A percentile compares a stretch with the other conserved stretches of the same genome.
phyloP scores from a whole-genome alignment of 805 yeast species.

The Candida ortonii region DNA sequence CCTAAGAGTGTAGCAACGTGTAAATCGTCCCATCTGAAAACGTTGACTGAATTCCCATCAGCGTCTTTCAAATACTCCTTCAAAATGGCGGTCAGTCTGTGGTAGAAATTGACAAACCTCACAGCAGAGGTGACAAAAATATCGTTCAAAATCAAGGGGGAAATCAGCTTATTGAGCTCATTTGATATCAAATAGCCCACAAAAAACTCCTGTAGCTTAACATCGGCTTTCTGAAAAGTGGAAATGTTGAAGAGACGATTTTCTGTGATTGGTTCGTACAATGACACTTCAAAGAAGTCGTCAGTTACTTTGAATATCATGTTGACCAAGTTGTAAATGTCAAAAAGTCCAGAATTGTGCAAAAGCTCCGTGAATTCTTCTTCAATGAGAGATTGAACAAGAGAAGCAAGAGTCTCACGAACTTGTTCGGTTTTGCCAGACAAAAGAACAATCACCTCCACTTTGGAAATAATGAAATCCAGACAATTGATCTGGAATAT shows the following conservation, averaged over 20 bases:
- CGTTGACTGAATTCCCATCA: constrained; percentile 23
- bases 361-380: constrained; percentile 49
- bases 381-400: constrained; percentile 39
- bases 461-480: constrained; percentile 55
- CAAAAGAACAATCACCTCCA: constrained; percentile 46
- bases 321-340: constrained; percentile 60
- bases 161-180: constrained; percentile 53
- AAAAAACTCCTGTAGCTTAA: constrained; percentile 46
- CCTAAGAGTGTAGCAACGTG: constrained; percentile 74
- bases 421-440: constrained; percentile 36
- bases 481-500: constrained; percentile 56
- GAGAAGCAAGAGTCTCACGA: constrained; percentile 33
- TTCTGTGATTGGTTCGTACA: constrained; percentile 64
- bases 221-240: constrained; percentile 42
- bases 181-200: constrained; percentile 63
- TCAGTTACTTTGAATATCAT: constrained; percentile 70
- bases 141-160: constrained; percentile 59
- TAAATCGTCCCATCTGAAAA: constrained; percentile 51
- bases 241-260: constrained; percentile 52
- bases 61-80: constrained; percentile 36
- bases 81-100: constrained; percentile 37
- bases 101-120: constrained; percentile 47
- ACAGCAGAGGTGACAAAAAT: constrained; percentile 50
- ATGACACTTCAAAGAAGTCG: constrained; percentile 54
- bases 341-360: constrained; percentile 50